Base-by-base conservation (phyloP, 495 filamentous ascomycete species). In the Filosporella fistucella region DNA sequence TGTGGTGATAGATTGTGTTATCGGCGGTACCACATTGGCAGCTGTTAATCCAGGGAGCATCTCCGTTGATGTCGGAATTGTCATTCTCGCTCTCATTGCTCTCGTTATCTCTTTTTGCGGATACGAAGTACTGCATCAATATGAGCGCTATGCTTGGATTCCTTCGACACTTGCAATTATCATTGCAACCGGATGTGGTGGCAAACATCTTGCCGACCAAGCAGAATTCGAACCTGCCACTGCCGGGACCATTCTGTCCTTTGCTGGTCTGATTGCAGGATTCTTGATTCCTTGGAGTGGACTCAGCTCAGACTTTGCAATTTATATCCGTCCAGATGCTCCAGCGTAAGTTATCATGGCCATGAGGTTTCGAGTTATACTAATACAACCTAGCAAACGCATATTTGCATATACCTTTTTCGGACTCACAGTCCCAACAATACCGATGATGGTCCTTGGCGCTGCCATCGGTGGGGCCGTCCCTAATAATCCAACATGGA, bases 111-210 rank as follows among this genome's bases (percentile, higher is more conserved):
- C 72, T n/a, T 80, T 81, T 54, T 72, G 77, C 54, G 80, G 80
- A 18, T 71, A 76, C 45, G 66, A 66, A 9, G 68, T 71, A 0
- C 66, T 84, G 14, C 69, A 83, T 52, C 41, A 68, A 11, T 82
- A 77, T 47, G 77, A 82, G 63, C 68, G 72, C 23, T 82, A 68
- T 43, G 75, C 78, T 11, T 83, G 78, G 78, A 68, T 74, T 46
- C 64, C 70, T 2, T 68, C 71, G 16, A 33, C 76, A 12, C 62
- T 79, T 13, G 70, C 75, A 8, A 67, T 80, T 24, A 58, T 68
- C 44, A 71, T 77, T 6, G 53, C 67, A 10, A 63, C 63, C 1
- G 70, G 70, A 16, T 67, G 78, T 51, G 66, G 64, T 3, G 78
- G 64, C 5, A 63, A 57, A 18, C 71, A 65, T 38, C 68, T 68